Evolutionary conservation across 2,329 filamentous ascomycete species (phyloP), one percentile per base, ranked within the genome.

Genomic region (Fusarium nodosum): DNA sequence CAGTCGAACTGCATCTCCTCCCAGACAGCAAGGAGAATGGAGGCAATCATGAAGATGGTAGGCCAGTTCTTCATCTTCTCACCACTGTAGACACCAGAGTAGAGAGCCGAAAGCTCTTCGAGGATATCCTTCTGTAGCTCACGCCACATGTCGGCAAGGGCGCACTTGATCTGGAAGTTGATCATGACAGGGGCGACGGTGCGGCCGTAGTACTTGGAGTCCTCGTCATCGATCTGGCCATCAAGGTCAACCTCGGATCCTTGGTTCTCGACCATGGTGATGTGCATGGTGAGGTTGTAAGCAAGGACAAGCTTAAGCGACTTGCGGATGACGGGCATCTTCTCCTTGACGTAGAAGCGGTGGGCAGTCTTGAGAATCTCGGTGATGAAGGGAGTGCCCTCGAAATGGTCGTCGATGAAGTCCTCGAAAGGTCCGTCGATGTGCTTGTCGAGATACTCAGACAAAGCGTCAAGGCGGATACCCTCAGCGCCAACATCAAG

Each of bases 51-150:
- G 86, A 97, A 98, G 79, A 98, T 98, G 50, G 94, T 97, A 3
- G 95, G 95, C 95, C 95, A 98, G 84, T 97, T 97, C 89, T 97
- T 97, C 74, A 97, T 88, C 81, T 97, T 95, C 80, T 97, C 95
- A 63, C 95, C 95, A 75, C 92, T 97, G 86, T 98, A 98, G 45
- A 98, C 95, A 69, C 94, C 97, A n/a, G 93, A 97, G 86, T 97
- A 98, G 16, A 98, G 87, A 9, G 89, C 84, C 2, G 95, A 97
- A 2, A 98, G 87, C 83, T 98, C 95, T 83, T 97, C 94, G 4
- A 98, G 86, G 38, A 97, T 94, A 74, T 97, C 95, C 84, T 97
- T 97, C 80, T 97, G 94, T 60, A 98, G 86, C 80, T 97, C 94
- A 71, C 95, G 94, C 95, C 95, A 98, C 93, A 97, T 97, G 76